Percentiles rank a stretch among this genome's conserved stretches.
These are phyloP conservation scores for Cryptococcus jaspeensis DNA, from an alignment of 1,284 basidiomycete genomes.

Conservation along the genomic window DNA sequence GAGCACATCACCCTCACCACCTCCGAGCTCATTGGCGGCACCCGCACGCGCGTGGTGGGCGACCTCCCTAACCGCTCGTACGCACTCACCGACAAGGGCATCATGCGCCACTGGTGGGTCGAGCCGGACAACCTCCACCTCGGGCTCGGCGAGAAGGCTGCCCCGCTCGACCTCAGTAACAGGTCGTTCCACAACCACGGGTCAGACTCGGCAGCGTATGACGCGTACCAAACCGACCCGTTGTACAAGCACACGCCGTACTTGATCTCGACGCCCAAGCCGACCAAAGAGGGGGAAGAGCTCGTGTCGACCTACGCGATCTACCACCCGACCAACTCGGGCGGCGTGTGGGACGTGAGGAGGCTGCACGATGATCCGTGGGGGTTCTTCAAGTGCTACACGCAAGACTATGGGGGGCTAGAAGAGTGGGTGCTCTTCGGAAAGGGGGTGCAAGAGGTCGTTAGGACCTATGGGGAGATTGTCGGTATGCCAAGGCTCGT, in stretches of 20 bases:
- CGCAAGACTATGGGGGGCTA: constrained; percentile 51
- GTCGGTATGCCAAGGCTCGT: constrained; percentile 50
- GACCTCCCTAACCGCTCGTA: constrained; percentile 50
- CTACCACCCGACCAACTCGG: constrained; percentile 51
- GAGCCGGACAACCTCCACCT: constrained; percentile 43
- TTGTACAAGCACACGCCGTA: constrained; percentile 55
- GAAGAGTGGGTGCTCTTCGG: constrained; percentile 52
- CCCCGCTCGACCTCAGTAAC: constrained; percentile 48
- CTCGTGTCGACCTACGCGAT: constrained; percentile 45
- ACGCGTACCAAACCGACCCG: constrained; percentile 51
- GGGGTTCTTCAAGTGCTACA: constrained; percentile 51
- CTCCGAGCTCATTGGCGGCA: constrained; percentile 32
- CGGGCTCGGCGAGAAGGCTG: constrained; percentile 53
- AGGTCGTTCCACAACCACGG: constrained; percentile 45
- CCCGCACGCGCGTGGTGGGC: constrained; percentile 33
- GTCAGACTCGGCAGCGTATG: constrained; percentile 51
- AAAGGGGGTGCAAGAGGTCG: constrained; percentile 41
- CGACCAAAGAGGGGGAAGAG: constrained; percentile 22
- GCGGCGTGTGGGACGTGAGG: constrained; percentile 50
- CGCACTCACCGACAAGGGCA: constrained; percentile 47
- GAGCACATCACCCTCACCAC: constrained; percentile 39
- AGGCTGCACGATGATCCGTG: constrained; percentile 51
- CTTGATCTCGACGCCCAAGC: constrained; percentile 44
- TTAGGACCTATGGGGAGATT: constrained; percentile 42
- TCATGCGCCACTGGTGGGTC: constrained; percentile 43